Evolutionary conservation across 2,329 filamentous ascomycete species (phyloP), one percentile per base, ranked within the genome.

Genomic region (Aspergillus ustus): DNA sequence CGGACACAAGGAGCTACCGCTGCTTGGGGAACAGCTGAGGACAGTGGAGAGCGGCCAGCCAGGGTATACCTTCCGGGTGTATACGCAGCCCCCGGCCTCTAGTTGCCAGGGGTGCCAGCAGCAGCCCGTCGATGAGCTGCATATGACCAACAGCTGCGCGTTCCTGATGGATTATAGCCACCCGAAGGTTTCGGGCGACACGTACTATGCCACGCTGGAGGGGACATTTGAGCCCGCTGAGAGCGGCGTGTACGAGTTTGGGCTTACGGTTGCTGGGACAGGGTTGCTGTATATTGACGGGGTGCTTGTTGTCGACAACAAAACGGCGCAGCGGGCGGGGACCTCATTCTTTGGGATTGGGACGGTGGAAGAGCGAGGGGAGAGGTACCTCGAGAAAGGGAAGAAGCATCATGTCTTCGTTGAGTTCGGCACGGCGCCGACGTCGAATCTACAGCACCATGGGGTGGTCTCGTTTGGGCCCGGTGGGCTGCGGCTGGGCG

Each of bases 291-390:
- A 84, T 65, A 81, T 90, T 58, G 84, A 91, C 65, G 87, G 79
- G 61, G 78, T 87, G 60, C 76, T 89, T 2, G 79, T 90, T 29
- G 83, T 91, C 20, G 87, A 90, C 75, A 90, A 91, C 69, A 82
- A 84, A 19, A 88, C 86, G 52, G 85, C 87, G 61, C 89, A 91
- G 72, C 79, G 74, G 50, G 82, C 84, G 25, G 87, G 88, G 9
- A 84, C 87, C 49, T 83, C 85, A 4, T 91, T 91, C 79, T 88
- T 90, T 63, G 86, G 88, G 20, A 81, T 81, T n/a, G 88, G 85
- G 2, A 90, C 87, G 0, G 78, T 83, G 2, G 89, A 91, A 72
- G 85, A 90, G 66, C 83, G 83, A 50, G 87, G 87, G 13, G 78
- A 77, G 2, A 82, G 86, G 58, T 73, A 83, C 4, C 80, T 91